These are phyloP conservation scores for Coemansia sp. DNA, from an alignment of 192 early-diverging fungal species.

Conservation along the genomic window DNA sequence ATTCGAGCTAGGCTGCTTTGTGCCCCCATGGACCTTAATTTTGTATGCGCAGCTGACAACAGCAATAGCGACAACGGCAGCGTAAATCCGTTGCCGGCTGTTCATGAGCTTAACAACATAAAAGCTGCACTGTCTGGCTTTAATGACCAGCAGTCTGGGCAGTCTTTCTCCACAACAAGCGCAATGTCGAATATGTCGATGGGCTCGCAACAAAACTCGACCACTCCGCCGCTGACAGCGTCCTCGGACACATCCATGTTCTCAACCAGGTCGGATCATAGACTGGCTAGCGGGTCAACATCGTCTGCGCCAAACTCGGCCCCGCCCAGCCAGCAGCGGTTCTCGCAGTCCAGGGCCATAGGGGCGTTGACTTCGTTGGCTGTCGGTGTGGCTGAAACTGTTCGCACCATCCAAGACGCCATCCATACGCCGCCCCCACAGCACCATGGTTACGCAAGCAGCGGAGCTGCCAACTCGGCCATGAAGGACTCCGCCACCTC, in stretches of 20 bases:
- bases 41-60: conserved; percentile 34
- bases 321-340: background rate
- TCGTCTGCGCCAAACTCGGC: background rate
- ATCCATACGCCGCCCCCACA: background rate
- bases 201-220: background rate
- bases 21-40: conserved; percentile 41
- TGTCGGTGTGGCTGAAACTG: background rate
- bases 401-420: background rate
- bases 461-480: background rate
- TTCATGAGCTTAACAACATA: conserved; percentile 36
- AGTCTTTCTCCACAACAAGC: background rate
- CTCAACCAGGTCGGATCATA: background rate
- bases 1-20: background rate
- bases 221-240: conserved; percentile 3
- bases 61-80: background rate
- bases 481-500: background rate
- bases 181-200: background rate
- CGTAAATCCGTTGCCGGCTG: conserved; percentile 9
- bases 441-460: background rate
- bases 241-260: conserved; percentile 1
- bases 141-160: background rate
- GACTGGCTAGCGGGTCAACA: background rate
- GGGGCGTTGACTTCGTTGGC: background rate
- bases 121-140: conserved; percentile 15
- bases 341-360: background rate